Conservation (phyloP, 345 rosid genomes). For the Brassica nigra region DNA sequence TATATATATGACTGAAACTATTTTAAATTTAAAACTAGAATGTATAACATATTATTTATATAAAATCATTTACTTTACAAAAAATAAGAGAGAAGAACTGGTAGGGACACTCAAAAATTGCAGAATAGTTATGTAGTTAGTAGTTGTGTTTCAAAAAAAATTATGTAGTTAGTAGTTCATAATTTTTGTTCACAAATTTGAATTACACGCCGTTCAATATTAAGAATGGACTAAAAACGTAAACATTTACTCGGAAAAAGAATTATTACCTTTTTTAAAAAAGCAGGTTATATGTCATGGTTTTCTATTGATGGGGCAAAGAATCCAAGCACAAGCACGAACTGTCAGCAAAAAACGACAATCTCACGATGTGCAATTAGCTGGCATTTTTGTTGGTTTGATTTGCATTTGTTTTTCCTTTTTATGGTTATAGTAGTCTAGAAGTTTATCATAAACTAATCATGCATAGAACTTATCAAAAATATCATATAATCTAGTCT, state of each 20-base stretch:
- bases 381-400: slow-evolving; percentile 22
- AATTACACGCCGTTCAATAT: neutral
- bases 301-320: neutral
- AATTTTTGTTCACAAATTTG: neutral
- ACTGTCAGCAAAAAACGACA: slow-evolving; percentile 19
- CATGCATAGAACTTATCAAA: neutral
- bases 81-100: neutral
- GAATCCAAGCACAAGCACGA: slow-evolving; percentile 10
- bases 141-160: neutral
- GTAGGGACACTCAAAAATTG: neutral
- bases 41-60: neutral
- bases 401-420: neutral
- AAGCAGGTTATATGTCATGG: neutral
- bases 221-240: neutral
- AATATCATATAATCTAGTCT: neutral
- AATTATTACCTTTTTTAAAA: neutral
- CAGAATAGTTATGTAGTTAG: neutral
- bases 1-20: neutral
- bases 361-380: slow-evolving; percentile 1
- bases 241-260: neutral
- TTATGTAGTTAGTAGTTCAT: neutral
- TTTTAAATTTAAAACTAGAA: neutral
- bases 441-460: no score
- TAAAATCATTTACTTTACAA: neutral
- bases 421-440: neutral